phyloP scores from a whole-genome alignment of 225 moss, liverwort and hornwort genomes.

The Physcomitrellopsis africana region DNA sequence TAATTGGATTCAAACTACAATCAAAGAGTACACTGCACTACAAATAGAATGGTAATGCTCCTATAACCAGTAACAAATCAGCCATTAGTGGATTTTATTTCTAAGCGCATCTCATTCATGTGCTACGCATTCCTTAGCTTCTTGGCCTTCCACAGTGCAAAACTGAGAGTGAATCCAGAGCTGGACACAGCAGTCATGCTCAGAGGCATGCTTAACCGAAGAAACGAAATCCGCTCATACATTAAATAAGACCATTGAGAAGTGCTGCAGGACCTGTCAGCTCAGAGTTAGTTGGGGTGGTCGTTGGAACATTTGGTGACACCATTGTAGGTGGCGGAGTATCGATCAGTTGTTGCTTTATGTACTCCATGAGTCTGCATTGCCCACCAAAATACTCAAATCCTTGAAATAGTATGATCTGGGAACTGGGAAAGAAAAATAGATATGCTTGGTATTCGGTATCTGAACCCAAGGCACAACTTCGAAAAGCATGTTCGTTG shows the following conservation, averaged over 20 bases:
- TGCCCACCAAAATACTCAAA: slow-evolving; percentile 29
- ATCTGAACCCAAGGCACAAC: slow-evolving; percentile 6
- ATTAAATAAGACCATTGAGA: slow-evolving; percentile 82
- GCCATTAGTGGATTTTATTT: slow-evolving; percentile 28
- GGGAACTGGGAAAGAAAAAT: not conserved
- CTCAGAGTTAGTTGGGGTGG: slow-evolving; percentile 59
- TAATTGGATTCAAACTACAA: slow-evolving; percentile 35
- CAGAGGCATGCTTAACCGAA: slow-evolving; percentile 17
- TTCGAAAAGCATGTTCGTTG: slow-evolving; percentile 5
- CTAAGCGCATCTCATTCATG: slow-evolving; percentile 26
- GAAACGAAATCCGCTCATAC: slow-evolving; percentile 16
- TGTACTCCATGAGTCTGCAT: slow-evolving; percentile 88
- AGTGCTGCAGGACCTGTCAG: slow-evolving; percentile 87
- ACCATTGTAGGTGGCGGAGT: slow-evolving; percentile 44
- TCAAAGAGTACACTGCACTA: slow-evolving; percentile 33
- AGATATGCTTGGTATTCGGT: not conserved
- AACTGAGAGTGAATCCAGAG: slow-evolving; percentile 18
- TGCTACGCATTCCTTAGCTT: slow-evolving; percentile 31
- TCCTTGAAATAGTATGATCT: not conserved
- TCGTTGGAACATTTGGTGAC: slow-evolving; percentile 40
- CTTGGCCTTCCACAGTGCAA: slow-evolving; percentile 24
- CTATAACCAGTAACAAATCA: slow-evolving; percentile 20
- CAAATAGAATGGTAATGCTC: slow-evolving; percentile 25
- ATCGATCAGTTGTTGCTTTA: slow-evolving; percentile 89
- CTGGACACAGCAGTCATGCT: slow-evolving; percentile 21